Percentiles rank a stretch among this genome's conserved stretches.
These are phyloP conservation scores for Yamadazyma blattariae DNA, from an alignment of 1,139 yeast genomes.

Conservation along the genomic window DNA sequence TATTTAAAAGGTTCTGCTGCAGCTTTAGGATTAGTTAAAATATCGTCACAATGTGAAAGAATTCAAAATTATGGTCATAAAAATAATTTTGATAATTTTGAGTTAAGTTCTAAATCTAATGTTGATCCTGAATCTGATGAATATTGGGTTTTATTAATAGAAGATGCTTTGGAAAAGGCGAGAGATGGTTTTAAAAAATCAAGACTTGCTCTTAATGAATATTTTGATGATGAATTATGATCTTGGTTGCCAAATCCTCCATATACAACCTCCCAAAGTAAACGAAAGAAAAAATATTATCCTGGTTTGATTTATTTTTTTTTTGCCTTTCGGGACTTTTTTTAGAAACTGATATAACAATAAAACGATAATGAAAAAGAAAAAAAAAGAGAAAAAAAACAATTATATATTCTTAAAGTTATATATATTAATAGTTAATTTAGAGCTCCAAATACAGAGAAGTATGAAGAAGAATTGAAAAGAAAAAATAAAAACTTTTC, in stretches of 20 bases:
- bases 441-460: no score
- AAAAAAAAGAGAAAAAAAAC: no score
- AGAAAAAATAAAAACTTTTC: no score
- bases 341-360: no score
- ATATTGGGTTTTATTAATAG: conserved; percentile 49
- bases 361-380: no score
- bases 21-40: conserved; percentile 79
- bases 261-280: no score
- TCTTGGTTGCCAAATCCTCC: background rate
- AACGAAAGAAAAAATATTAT: no score
- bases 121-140: conserved; percentile 24
- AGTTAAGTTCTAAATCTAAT: conserved; percentile 11
- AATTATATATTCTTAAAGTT: no score
- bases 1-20: conserved; percentile 95
- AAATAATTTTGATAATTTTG: conserved; percentile 43
- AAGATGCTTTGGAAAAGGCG: conserved; percentile 58
- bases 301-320: no score
- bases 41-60: conserved; percentile 85
- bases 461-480: no score
- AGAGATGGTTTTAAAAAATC: conserved; percentile 56
- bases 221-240: conserved; percentile 51
- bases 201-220: conserved; percentile 54
- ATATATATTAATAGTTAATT: no score
- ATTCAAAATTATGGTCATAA: conserved; percentile 85
- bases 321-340: no score